These are phyloP conservation scores for Paraconiothyrium sp. DNA, from an alignment of 2,329 filamentous ascomycete genomes.

Conservation along the genomic window DNA sequence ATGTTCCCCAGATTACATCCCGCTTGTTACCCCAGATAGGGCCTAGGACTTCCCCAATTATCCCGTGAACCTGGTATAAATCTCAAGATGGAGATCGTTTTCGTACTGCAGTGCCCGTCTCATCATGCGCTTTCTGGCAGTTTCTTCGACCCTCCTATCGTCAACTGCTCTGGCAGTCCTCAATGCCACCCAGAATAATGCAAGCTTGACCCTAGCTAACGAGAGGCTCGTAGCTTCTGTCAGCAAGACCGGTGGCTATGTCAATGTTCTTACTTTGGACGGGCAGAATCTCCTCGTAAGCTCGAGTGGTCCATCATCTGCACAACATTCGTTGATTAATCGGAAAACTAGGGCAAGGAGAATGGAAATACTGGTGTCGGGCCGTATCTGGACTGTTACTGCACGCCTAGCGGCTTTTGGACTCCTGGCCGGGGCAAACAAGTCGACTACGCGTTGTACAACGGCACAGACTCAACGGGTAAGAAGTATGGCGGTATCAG, in stretches of 20 bases:
- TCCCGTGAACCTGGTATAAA: slow-evolving; percentile 5
- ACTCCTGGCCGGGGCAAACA: slow-evolving; percentile 61
- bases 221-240: slow-evolving; percentile 18
- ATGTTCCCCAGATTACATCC: background rate
- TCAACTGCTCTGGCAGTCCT: slow-evolving; percentile 1
- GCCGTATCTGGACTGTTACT: slow-evolving; percentile 72
- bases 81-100: background rate
- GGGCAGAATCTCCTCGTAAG: slow-evolving; percentile 61
- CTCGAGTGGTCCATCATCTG: background rate
- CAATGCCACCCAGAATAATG: background rate
- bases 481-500: slow-evolving; percentile 66
- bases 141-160: background rate
- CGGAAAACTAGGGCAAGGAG: background rate
- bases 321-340: background rate
- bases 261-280: slow-evolving; percentile 57
- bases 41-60: background rate
- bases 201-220: slow-evolving; percentile 4
- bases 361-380: slow-evolving; percentile 58
- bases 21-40: background rate
- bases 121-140: background rate
- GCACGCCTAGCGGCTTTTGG: slow-evolving; percentile 67
- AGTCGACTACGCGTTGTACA: slow-evolving; percentile 61
- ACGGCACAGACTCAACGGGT: slow-evolving; percentile 61
- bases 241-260: slow-evolving; percentile 45
- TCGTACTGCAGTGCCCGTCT: background rate